Conservation (phyloP, 192 early-diverging fungal species). For the Linnemannia zychae region DNA sequence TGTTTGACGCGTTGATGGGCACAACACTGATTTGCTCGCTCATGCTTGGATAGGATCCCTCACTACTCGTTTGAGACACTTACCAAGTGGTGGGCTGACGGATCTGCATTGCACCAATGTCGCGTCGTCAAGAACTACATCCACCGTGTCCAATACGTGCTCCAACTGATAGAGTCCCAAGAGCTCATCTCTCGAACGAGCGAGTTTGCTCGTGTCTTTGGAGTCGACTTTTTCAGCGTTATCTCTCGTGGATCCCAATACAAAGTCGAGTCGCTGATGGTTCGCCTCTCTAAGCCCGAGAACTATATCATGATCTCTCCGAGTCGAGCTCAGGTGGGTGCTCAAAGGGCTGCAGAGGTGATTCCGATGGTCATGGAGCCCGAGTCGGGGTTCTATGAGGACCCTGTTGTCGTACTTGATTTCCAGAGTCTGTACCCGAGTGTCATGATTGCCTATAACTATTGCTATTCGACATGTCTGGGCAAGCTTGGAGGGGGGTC, state of each 20-base stretch:
- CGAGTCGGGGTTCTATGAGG: conserved; percentile 82
- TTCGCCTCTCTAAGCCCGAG: conserved; percentile 79
- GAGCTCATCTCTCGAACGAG: conserved; percentile 77
- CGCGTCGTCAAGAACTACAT: conserved; percentile 76
- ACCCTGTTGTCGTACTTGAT: conserved; percentile 91
- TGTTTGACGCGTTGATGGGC: neutral
- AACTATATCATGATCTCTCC: conserved; percentile 87
- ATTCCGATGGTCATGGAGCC: conserved; percentile 95
- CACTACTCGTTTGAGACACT: conserved; percentile 71
- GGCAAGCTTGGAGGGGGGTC: conserved; percentile 68
- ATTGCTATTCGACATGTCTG: conserved; percentile 93
- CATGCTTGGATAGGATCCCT: conserved; percentile 66
- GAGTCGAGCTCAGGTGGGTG: conserved; percentile 78
- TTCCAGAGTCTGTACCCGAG: conserved; percentile 96
- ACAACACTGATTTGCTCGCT: neutral
- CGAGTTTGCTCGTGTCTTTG: conserved; percentile 93
- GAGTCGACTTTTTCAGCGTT: conserved; percentile 90
- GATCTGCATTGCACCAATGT: conserved; percentile 64
- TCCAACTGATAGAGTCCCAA: conserved; percentile 81
- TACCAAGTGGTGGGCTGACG: conserved; percentile 74
- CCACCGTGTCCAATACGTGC: conserved; percentile 72
- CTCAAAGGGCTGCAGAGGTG: conserved; percentile 84
- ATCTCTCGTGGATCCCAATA: conserved; percentile 93
- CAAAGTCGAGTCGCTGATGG: conserved; percentile 89
- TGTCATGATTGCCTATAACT: conserved; percentile 97